Evolutionary conservation across 768 basidiomycete species (phyloP).

Genomic region (Cyathus striatus): DNA sequence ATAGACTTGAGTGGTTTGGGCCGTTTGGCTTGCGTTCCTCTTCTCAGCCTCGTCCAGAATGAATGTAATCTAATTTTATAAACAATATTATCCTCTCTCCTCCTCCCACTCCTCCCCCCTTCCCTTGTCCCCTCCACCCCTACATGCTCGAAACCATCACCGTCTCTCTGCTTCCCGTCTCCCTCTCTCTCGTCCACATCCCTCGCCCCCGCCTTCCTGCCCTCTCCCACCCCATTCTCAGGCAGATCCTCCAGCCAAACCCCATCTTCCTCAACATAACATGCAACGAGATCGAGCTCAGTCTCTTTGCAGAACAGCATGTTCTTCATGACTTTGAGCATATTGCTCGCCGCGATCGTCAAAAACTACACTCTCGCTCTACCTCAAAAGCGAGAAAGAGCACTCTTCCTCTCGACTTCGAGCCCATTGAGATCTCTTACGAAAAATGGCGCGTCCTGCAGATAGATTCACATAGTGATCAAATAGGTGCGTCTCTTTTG

Average conservation of each 20-base stretch:
- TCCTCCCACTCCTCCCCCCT: neutral
- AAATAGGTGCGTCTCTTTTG: conserved; percentile 42
- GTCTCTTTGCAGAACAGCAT: conserved; percentile 61
- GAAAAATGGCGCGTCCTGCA: conserved; percentile 79
- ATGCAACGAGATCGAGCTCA: conserved; percentile 76
- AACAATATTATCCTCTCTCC: neutral
- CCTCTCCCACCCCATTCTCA: conserved; percentile 57
- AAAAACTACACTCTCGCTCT: conserved; percentile 34
- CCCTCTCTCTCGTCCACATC: conserved; percentile 70
- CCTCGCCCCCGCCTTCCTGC: conserved; percentile 62
- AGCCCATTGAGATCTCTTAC: conserved; percentile 64
- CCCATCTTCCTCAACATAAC: conserved; percentile 72
- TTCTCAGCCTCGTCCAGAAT: neutral
- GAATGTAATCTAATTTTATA: neutral
- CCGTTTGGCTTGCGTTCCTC: neutral
- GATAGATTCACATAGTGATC: conserved; percentile 75
- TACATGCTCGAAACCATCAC: conserved; percentile 49
- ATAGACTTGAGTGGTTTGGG: too few relatives aligned
- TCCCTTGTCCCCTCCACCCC: conserved; percentile 2
- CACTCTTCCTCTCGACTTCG: conserved; percentile 19
- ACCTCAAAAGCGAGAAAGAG: conserved; percentile 27
- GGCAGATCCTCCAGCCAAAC: conserved; percentile 61
- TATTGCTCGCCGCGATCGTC: conserved; percentile 54
- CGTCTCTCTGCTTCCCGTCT: conserved; percentile 66
- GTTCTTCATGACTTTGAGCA: conserved; percentile 54